These are phyloP conservation scores for Nyctanthes arbortristis DNA, from an alignment of 257 asterid species.

Conservation along the genomic window DNA sequence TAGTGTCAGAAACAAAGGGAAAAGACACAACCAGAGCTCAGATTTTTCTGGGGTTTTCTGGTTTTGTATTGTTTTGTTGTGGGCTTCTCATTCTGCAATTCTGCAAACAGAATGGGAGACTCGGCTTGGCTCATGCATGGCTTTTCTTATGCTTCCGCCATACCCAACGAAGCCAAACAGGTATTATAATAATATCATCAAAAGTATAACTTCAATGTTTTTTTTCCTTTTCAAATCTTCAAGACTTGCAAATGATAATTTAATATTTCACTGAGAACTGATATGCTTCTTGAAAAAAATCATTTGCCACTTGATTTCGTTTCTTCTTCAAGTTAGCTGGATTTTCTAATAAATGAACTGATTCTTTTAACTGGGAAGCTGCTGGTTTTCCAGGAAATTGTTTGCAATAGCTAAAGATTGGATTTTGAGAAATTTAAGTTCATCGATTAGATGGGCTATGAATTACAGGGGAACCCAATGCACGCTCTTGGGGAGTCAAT, in stretches of 20 bases:
- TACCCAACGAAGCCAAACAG: conserved; percentile 66
- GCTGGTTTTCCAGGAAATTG: not conserved
- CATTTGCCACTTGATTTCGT: too few relatives aligned
- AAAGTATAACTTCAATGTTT: not conserved
- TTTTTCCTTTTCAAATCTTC: not conserved
- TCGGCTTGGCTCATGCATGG: conserved; percentile 78
- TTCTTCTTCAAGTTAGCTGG: not conserved
- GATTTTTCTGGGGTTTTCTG: conserved; percentile 22
- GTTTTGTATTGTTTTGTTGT: conserved; percentile 13
- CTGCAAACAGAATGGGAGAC: conserved; percentile 61
- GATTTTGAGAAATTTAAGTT: not conserved
- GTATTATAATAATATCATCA: conserved; percentile 25
- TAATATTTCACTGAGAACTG: not conserved
- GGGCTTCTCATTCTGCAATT: conserved; percentile 11
- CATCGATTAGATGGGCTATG: conserved; percentile 1
- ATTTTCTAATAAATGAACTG: not conserved
- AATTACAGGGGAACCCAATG: conserved; percentile 62
- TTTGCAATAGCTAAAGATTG: not conserved
- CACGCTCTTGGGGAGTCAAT: conserved; percentile 80
- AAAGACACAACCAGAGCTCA: conserved; percentile 8
- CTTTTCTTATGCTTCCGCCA: conserved; percentile 70
- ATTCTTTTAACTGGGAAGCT: too few relatives aligned
- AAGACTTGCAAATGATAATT: not conserved
- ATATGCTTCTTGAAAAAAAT: not conserved
- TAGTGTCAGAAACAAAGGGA: conserved; percentile 12